Evolutionary conservation across 257 asterid genomes (phyloP).

Genomic region (Gentiana macrophylla): DNA sequence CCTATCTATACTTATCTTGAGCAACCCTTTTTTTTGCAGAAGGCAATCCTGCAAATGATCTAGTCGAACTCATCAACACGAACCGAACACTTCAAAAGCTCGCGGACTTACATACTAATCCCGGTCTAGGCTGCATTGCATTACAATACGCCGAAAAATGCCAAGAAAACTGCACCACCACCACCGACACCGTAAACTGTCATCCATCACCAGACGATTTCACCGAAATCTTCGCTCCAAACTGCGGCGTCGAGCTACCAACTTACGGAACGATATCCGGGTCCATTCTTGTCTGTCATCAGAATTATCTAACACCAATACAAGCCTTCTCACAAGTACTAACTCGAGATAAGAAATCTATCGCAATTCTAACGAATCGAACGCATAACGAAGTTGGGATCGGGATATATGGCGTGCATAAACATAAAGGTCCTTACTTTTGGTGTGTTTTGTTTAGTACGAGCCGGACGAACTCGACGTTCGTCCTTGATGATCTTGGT

Average conservation of each 20-base stretch:
- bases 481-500: slow-evolving; percentile 72
- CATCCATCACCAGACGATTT: slow-evolving; percentile 55
- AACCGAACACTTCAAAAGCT: slow-evolving; percentile 64
- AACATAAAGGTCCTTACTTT: slow-evolving; percentile 64
- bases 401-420: slow-evolving; percentile 39
- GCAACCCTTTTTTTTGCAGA: slow-evolving; percentile 1
- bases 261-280: slow-evolving; percentile 62
- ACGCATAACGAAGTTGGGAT: slow-evolving; percentile 54
- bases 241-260: slow-evolving; percentile 80
- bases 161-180: slow-evolving; percentile 45
- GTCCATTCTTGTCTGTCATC: slow-evolving; percentile 45
- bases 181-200: slow-evolving; percentile 41
- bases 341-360: slow-evolving; percentile 25
- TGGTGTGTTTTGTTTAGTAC: slow-evolving; percentile 73
- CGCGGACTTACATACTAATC: slow-evolving; percentile 32
- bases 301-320: slow-evolving; percentile 34
- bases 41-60: slow-evolving; percentile 71
- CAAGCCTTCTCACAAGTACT: slow-evolving; percentile 48
- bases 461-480: slow-evolving; percentile 33
- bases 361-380: slow-evolving; percentile 31
- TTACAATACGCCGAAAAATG: slow-evolving; percentile 55
- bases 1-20: too few relatives aligned
- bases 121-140: slow-evolving; percentile 80
- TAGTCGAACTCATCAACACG: slow-evolving; percentile 50
- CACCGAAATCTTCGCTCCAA: slow-evolving; percentile 72